Conservation (phyloP, 495 filamentous ascomycete genomes). For the Lophiostoma macrostomum region DNA sequence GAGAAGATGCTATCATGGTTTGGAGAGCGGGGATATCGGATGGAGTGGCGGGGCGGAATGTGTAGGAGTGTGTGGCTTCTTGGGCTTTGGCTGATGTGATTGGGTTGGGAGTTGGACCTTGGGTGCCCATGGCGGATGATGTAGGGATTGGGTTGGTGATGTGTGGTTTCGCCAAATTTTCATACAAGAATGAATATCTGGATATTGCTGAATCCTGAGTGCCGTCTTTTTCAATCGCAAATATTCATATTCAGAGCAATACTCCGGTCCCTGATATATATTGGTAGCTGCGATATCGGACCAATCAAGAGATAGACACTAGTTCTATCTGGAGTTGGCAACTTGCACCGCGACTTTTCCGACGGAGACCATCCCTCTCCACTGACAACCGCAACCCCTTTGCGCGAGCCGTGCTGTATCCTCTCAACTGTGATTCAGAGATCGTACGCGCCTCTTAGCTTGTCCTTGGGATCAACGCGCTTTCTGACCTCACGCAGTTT, state of each 20-base stretch:
- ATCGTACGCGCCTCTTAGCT: conserved; percentile 18
- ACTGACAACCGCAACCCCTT: background rate
- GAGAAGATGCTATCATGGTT: conserved; percentile 18
- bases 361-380: conserved; percentile 5
- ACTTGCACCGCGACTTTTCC: too few relatives aligned
- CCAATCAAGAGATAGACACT: conserved; percentile 8
- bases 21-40: conserved; percentile 21
- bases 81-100: conserved; percentile 16
- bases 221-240: background rate
- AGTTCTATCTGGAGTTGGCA: too few relatives aligned
- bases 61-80: conserved; percentile 21
- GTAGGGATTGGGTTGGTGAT: background rate
- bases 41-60: conserved; percentile 15
- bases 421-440: conserved; percentile 2
- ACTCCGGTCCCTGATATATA: too few relatives aligned
- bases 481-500: conserved; percentile 33
- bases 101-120: conserved; percentile 3
- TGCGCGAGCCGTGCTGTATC: background rate
- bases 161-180: background rate
- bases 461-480: conserved; percentile 31
- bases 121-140: background rate
- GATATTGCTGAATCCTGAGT: background rate
- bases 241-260: too few relatives aligned
- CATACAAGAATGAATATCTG: background rate
- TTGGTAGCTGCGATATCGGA: conserved; percentile 16